Evolutionary conservation across 1,139 yeast genomes (phyloP), one percentile per base, ranked within the genome.

Genomic region (Pichiaceae sp.): DNA sequence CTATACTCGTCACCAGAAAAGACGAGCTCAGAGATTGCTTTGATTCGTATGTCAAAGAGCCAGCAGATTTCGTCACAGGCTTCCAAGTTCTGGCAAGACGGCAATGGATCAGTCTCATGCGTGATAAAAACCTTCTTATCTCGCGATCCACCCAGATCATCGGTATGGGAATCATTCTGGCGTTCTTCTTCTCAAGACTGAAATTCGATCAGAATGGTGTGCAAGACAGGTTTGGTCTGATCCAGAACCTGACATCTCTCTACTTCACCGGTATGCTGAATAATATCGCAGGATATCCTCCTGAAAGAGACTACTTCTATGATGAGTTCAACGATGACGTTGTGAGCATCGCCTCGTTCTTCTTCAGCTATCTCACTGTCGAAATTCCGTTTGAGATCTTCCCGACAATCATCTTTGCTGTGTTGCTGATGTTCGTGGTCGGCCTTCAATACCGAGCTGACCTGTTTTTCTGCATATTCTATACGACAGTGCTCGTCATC

Each of bases 251-350:
- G 3, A 65, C 81, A 17, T 76, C 86, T 20, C 57, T 85, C 35
- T 85, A 81, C 51, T 86, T 78, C 54, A 78, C 79, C 36, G 95
- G 96, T 1, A 75, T 85, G 68, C 66, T 85, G 34, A 82, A 81
- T 49, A 85, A 84, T 50, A 63, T 84, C 50, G 72, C 91, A 2
- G 67, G 81, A 9, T 86, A 79, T 53, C 94, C 95, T 3, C 55
- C 64, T 14, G 94, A 85, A 49, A 64, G 89, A 44, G 71, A 79
- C 44, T 73, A 80, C 35, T 85, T 85, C 54, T 84, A 82, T 51
- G 83, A 82, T 42, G 96, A 86, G 50, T 78, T 73, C 48, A 71
- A 72, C 42, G 95, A 85, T 54, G 78, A 78, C 27, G 73, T 82
- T 2, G 81, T 84, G 49, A 82, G 84, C 0, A 70, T 76, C 5